phyloP scores from a whole-genome alignment of 208 protist species.

The Trypanosoma congolense region DNA sequence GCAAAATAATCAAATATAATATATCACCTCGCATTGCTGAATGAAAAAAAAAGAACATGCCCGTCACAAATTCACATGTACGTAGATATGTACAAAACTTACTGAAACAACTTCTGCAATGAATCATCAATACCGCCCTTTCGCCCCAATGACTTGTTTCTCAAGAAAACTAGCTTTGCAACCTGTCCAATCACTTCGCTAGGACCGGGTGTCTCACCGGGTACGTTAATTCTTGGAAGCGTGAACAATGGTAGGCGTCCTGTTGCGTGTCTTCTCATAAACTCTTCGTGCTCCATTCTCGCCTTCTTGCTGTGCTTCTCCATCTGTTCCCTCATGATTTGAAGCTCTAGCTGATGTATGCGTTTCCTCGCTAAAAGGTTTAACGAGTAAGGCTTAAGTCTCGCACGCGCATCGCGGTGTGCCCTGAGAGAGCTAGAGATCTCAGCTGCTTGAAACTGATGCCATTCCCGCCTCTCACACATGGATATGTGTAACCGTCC shows the following conservation, averaged over 20 bases:
- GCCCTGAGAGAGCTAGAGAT: conserved; percentile 20
- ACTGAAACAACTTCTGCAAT: too few species aligned
- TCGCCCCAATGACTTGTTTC: neutral
- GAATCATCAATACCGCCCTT: too few species aligned
- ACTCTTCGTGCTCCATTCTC: conserved; percentile 8
- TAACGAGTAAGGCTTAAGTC: conserved; percentile 4
- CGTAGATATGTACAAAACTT: too few species aligned
- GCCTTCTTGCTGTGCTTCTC: neutral
- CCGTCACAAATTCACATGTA: too few species aligned
- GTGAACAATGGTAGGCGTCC: conserved; percentile 7
- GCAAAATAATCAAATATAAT: too few species aligned
- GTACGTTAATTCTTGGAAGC: conserved; percentile 12
- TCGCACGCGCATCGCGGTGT: conserved; percentile 2
- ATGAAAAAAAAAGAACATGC: too few species aligned
- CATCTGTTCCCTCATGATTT: conserved; percentile 11
- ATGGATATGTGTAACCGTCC: conserved; percentile 14
- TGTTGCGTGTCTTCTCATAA: conserved; percentile 10
- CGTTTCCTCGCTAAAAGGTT: neutral
- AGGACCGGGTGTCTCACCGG: conserved; percentile 1
- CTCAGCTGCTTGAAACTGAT: conserved; percentile 19
- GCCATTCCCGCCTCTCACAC: conserved; percentile 10
- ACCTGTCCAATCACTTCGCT: conserved; percentile 15
- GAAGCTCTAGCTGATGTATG: conserved; percentile 4
- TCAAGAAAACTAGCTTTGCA: conserved; percentile 7
- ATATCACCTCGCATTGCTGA: too few species aligned